Percentiles rank a stretch among this genome's conserved stretches.
Conservation (phyloP, 768 basidiomycete genomes). For the Pleurotus ostreatus region DNA sequence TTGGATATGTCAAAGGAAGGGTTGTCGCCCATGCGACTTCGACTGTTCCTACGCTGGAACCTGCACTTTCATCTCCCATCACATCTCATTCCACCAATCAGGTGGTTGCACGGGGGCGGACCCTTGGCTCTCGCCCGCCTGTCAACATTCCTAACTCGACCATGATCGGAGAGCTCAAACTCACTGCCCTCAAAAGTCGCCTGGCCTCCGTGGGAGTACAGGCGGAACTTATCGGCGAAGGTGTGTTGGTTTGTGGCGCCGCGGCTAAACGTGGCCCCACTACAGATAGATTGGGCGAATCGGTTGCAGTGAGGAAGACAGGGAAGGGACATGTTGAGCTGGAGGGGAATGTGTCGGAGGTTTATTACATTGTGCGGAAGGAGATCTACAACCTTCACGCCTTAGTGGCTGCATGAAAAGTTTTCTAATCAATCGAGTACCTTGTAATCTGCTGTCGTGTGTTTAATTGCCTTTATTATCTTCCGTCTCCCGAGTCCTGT, state of each 20-base stretch:
- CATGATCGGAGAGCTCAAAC: slow-evolving; percentile 96
- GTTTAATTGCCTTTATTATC: too few relatives aligned
- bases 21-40: slow-evolving; percentile 83
- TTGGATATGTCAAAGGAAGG: slow-evolving; percentile 89
- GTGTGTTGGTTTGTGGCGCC: slow-evolving; percentile 84
- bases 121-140: slow-evolving; percentile 63
- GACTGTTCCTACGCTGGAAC: slow-evolving; percentile 85
- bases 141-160: slow-evolving; percentile 79
- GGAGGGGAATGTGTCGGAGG: slow-evolving; percentile 83
- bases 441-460: not conserved
- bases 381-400: slow-evolving; percentile 93
- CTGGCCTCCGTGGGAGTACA: slow-evolving; percentile 73
- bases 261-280: slow-evolving; percentile 40
- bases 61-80: slow-evolving; percentile 33
- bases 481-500: too few relatives aligned
- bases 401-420: slow-evolving; percentile 64
- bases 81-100: slow-evolving; percentile 17
- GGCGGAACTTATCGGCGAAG: slow-evolving; percentile 96
- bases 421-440: not conserved
- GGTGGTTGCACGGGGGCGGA: slow-evolving; percentile 29
- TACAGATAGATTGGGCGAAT: slow-evolving; percentile 49
- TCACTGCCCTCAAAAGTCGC: slow-evolving; percentile 83
- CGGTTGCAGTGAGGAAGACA: slow-evolving; percentile 87
- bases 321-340: slow-evolving; percentile 82
- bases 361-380: slow-evolving; percentile 84